Base-by-base conservation (phyloP, 1,284 basidiomycete genomes). In the Rhodotorula sp. region DNA sequence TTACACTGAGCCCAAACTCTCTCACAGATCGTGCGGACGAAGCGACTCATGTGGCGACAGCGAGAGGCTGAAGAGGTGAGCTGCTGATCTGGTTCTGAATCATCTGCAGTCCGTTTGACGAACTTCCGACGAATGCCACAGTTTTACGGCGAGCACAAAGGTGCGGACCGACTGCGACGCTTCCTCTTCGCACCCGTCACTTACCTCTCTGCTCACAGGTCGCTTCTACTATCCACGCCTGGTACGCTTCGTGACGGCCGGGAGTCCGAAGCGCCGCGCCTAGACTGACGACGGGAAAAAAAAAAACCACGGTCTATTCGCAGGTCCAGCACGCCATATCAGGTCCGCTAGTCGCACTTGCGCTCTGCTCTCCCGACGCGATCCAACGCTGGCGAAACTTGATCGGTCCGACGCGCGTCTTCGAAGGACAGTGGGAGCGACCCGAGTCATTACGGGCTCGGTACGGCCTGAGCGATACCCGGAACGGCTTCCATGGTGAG, bases 221-320 rank as follows among this genome's bases (percentile, higher is more conserved):
- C 73, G 75, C 5, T 78, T 78, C 66, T 78, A 78, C 70, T 77
- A 72, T 45, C 77, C 77, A 12, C 75, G 77, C 1, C 73, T 78
- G 2, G 76, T 77, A 65, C 28, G 60, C 21, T 18, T 48, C 6
- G 38, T 47, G n/a, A 14, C n/a, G 19, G 21, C 48, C 48, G 5
- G 7, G 6, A 23, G 23, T 31, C 49, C 31, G 14, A 15, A 43
- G 6, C 34, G 38, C 54, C 16, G 21, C 18, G 47, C 8, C 8
- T 7, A 43, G 38, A 43, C 38, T 43, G 38, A 43, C 38, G 38
- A 43, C 12, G 34, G 34, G 3, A 28, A 28, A 28, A 34, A 6
- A 8, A 8, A 34, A 34, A 34, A 34, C 12, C 38, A 43, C 38
- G 38, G 10, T 14, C 8, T 2, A 10, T 12, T 43, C 38, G 49